Conservation (phyloP, 225 moss, liverwort and hornwort genomes). For the Marchantia paleacea region DNA sequence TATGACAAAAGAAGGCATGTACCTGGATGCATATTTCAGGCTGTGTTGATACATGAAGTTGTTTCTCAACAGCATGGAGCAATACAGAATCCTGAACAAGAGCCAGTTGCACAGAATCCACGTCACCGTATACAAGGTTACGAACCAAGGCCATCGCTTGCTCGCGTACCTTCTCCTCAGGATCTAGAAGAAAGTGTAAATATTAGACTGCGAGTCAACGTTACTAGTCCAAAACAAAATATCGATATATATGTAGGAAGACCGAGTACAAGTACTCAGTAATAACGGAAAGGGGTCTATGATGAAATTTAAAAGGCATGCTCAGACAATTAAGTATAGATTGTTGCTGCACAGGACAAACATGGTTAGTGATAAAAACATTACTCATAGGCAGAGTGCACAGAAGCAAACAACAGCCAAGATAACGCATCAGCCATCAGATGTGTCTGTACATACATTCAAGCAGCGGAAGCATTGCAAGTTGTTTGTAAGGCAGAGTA, state of each 20-base stretch:
- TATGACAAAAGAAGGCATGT: background rate
- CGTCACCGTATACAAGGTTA: conserved; percentile 84
- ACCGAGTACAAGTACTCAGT: no score
- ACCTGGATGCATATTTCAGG: conserved; percentile 92
- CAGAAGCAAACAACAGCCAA: no score
- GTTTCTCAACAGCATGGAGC: conserved; percentile 72
- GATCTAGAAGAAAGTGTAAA: conserved; percentile 41
- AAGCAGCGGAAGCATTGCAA: no score
- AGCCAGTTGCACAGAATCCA: conserved; percentile 66
- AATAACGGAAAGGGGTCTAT: no score
- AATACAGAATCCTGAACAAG: conserved; percentile 62
- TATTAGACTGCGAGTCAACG: background rate
- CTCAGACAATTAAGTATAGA: no score
- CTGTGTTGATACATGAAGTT: conserved; percentile 57
- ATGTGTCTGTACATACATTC: no score
- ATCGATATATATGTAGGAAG: background rate
- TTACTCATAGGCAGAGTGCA: no score
- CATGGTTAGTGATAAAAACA: no score
- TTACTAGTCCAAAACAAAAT: background rate
- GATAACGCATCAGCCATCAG: no score
- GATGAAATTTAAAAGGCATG: no score
- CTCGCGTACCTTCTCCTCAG: conserved; percentile 92
- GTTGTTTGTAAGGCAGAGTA: no score
- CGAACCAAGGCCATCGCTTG: conserved; percentile 85
- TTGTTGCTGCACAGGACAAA: no score